These are phyloP conservation scores for Aspergillus cristatus DNA, from an alignment of 495 filamentous ascomycete species.

Conservation along the genomic window DNA sequence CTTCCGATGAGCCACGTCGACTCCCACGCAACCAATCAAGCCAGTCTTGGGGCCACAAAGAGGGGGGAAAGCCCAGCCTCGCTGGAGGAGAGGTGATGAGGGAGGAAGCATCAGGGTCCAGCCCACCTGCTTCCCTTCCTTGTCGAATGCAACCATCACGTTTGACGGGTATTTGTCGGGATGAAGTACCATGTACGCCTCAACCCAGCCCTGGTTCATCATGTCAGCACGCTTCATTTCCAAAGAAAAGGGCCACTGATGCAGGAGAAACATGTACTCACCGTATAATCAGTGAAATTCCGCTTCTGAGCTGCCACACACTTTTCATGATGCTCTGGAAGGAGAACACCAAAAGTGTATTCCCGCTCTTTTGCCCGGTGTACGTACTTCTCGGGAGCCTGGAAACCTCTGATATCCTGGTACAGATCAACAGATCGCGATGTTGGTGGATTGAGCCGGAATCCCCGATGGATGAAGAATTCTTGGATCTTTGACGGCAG, in stretches of 20 bases:
- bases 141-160: slow-evolving; percentile 38
- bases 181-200: slow-evolving; percentile 32
- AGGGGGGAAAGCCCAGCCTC: slow-evolving; percentile 38
- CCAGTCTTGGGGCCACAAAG: slow-evolving; percentile 37
- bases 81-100: slow-evolving; percentile 15
- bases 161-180: slow-evolving; percentile 30
- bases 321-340: slow-evolving; percentile 28
- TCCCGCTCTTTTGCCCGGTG: slow-evolving; percentile 22
- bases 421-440: slow-evolving; percentile 35
- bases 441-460: slow-evolving; percentile 18
- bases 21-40: slow-evolving; percentile 41
- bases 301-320: slow-evolving; percentile 35
- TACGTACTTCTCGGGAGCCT: slow-evolving; percentile 27
- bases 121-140: slow-evolving; percentile 31
- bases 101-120: slow-evolving; percentile 43
- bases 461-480: slow-evolving; percentile 40
- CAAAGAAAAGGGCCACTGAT: background rate
- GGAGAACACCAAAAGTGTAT: slow-evolving; percentile 33
- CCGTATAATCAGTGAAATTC: slow-evolving; percentile 34
- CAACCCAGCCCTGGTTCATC: slow-evolving; percentile 35
- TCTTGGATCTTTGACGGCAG: slow-evolving; percentile 24
- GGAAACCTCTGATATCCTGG: slow-evolving; percentile 29
- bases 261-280: slow-evolving; percentile 11
- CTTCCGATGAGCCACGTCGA: slow-evolving; percentile 30
- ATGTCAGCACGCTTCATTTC: slow-evolving; percentile 1